Evolutionary conservation across 2,329 filamentous ascomycete species (phyloP), one percentile per base, ranked within the genome.

Genomic region (Diaporthe longicolla): DNA sequence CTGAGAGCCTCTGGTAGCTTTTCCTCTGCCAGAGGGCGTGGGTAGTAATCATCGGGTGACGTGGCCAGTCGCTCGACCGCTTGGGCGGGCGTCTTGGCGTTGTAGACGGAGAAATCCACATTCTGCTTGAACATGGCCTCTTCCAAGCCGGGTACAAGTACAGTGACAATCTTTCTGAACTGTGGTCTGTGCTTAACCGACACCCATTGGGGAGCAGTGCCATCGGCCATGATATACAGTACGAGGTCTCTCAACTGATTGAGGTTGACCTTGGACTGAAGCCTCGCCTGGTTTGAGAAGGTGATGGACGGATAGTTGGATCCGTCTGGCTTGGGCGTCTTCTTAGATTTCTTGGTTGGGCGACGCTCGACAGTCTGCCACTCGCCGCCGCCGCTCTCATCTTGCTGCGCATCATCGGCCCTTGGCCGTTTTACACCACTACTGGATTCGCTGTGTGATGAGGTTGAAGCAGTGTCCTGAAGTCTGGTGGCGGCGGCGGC

Each of bases 121-220:
- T 83, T 80, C 17, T 90, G 88, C 81, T 93, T 90, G 84, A 98
- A 97, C 93, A 98, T 97, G 76, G 91, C 93, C 79, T 94, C 90
- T 81, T 98, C 96, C 32, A 99, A 85, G 0, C 97, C 97, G 15
- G 97, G 97, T 15, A 98, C 92, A 93, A 98, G 96, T 77, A 99
- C 85, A 54, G 94, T 90, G 40, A 98, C 95, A 40, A 97, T 93
- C 84, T 97, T 97, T 76, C 90, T 86, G 78, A 93, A 91, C 74
- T 91, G 87, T 8, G 89, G 88, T 59, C 92, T 87, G 78, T 93
- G 88, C 74, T 86, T 86, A 65, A 93, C 87, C 58, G 88, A 87
- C 58, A 93, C 86, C 90, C 92, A 93, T 78, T 92, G 89, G 19
- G 92, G 92, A 2, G 89, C 87, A 1, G 87, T 80, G 17, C 91